Base-by-base conservation (phyloP, 139 green algal species). In the Tetratostichococcus sp. region DNA sequence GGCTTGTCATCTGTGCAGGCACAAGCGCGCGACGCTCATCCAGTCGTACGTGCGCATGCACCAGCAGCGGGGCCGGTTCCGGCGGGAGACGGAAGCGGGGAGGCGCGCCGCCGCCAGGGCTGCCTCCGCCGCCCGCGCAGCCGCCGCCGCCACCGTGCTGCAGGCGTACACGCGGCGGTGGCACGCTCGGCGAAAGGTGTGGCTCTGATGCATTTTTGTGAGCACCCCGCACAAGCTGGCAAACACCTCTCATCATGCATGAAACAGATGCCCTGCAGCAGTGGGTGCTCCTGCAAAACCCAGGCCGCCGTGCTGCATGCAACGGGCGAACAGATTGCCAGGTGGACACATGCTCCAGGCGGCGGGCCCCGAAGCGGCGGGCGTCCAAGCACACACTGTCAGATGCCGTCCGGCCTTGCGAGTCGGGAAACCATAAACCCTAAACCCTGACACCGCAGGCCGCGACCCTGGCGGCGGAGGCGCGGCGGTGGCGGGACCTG, bases 1-100 rank as follows among this genome's bases (percentile, higher is more conserved):
- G 65, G 39, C 39, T 50, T 11, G 6, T 58, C 43, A 72, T 22
- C 1, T 39, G 4, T 74, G 59, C 76, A 79, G 68, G 65, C 75
- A 77, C 0, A 50, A 59, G 19, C 59, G 67, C 25, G 85, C 85
- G 1, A 81, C 73, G 31, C 31, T 75, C 33, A 77, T 91, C 32
- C 86, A 91, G 76, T 67, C 73, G 11, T 77, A 76, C 43, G 83
- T 83, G 75, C 79, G 85, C 59, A 81, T 78, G 69, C 59, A 58
- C 2, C 73, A 77, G 50, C 67, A 73, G 42, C 80, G 85, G 21
- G 69, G 30, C 8, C 65, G 75, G 30, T 91, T 87, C 75, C 35
- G 80, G 22, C 59, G 70, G 30, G 83, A 83, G 25, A 88, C 86
- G 30, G 82, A 88, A 32, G 50, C 78, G 2, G 86, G 84, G 30